Evolutionary conservation across 2,329 filamentous ascomycete genomes (phyloP).

Genomic region (Pleoardoris graminearum): DNA sequence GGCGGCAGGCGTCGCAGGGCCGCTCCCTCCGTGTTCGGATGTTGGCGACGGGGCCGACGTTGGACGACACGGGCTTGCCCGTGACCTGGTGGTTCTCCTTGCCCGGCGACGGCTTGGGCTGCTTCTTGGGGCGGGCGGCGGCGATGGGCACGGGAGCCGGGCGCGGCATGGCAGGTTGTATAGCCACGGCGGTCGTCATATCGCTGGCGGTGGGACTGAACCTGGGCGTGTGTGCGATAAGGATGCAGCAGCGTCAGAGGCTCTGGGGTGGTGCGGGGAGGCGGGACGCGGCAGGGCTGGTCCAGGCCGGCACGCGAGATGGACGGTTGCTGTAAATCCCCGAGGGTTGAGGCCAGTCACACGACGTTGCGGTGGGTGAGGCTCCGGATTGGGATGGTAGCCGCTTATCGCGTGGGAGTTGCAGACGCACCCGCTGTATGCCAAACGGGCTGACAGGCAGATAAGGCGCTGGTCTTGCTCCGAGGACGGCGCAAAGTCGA

Average conservation of each 20-base stretch:
- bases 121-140: slow-evolving; percentile 49
- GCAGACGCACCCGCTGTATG: slow-evolving; percentile 14
- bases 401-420: slow-evolving; percentile 46
- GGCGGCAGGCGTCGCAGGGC: slow-evolving; percentile 68
- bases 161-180: slow-evolving; percentile 51
- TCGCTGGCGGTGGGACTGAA: slow-evolving; percentile 28
- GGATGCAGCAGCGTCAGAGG: slow-evolving; percentile 25
- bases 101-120: slow-evolving; percentile 45
- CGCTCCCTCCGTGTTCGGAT: slow-evolving; percentile 47
- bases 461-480: neutral
- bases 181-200: slow-evolving; percentile 55
- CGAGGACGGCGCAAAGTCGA: slow-evolving; percentile 1
- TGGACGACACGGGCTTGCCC: slow-evolving; percentile 42
- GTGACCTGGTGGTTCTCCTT: slow-evolving; percentile 50
- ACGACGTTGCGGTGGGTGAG: slow-evolving; percentile 27
- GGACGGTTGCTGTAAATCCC: slow-evolving; percentile 25
- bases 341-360: slow-evolving; percentile 33
- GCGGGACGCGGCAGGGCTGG: too few relatives aligned
- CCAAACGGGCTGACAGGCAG: slow-evolving; percentile 2
- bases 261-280: slow-evolving; percentile 16
- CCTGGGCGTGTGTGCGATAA: slow-evolving; percentile 31
- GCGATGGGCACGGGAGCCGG: slow-evolving; percentile 51
- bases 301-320: slow-evolving; percentile 13
- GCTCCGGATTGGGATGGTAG: slow-evolving; percentile 34
- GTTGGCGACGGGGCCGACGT: slow-evolving; percentile 42